These are phyloP conservation scores for Arctium lappa DNA, from an alignment of 129 eudicot genomes.

Conservation along the genomic window DNA sequence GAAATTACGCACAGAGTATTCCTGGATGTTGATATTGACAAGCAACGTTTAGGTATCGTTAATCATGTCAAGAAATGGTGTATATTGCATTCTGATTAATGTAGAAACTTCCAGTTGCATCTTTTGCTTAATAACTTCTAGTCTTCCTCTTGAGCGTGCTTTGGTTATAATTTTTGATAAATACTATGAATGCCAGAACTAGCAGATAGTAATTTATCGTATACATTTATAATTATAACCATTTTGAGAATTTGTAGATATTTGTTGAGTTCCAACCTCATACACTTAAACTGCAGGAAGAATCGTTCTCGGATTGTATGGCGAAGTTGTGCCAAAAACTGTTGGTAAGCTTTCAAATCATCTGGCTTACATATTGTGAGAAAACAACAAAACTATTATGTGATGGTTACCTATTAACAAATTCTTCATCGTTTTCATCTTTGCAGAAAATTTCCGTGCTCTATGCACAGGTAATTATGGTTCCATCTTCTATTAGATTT, in stretches of 20 bases:
- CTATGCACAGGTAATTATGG: slow-evolving; percentile 69
- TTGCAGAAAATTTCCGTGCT: slow-evolving; percentile 84
- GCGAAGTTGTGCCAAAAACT: slow-evolving; percentile 82
- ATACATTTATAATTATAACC: background rate
- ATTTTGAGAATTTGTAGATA: background rate
- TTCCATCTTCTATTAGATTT: slow-evolving; percentile 4
- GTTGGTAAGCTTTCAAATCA: slow-evolving; percentile 46
- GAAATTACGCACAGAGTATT: slow-evolving; percentile 79
- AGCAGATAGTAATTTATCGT: background rate
- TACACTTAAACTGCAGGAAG: slow-evolving; percentile 53
- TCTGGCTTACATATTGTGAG: background rate
- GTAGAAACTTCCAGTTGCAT: background rate
- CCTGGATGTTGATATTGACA: slow-evolving; percentile 91
- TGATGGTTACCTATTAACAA: background rate
- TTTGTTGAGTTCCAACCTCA: slow-evolving; percentile 1
- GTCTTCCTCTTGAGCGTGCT: background rate
- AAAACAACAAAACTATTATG: background rate
- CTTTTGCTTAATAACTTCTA: background rate
- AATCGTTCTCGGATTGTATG: slow-evolving; percentile 82
- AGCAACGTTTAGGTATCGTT: slow-evolving; percentile 79
- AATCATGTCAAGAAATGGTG: background rate
- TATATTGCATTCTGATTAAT: background rate
- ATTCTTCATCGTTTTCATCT: slow-evolving; percentile 10
- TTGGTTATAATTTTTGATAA: no score
- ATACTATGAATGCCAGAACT: no score